Evolutionary conservation across 345 rosid genomes (phyloP).

Genomic region (Rhodomyrtus tomentosa): DNA sequence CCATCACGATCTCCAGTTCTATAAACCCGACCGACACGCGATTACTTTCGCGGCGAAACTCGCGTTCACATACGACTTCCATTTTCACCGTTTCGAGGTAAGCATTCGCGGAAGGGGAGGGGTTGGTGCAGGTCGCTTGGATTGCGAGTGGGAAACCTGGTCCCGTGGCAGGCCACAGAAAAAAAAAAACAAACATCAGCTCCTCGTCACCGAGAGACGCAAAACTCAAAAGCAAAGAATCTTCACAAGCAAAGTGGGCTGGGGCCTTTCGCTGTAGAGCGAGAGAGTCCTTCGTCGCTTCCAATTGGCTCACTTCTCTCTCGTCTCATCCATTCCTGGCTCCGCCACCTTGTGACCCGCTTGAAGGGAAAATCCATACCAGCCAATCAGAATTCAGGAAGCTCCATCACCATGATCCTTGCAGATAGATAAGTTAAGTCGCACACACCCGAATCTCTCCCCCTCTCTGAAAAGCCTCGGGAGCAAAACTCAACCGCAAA

Average conservation of each 20-base stretch:
- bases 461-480: neutral
- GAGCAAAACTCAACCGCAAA: conserved; percentile 48
- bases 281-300: neutral
- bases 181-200: conserved; percentile 8
- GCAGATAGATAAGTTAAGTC: conserved; percentile 20
- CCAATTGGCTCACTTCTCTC: neutral
- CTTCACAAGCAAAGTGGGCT: neutral
- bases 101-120: neutral
- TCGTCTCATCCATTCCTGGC: conserved; percentile 6
- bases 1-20: accelerated
- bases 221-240: neutral
- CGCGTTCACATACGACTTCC: neutral
- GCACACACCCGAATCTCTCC: neutral
- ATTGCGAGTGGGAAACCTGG: neutral
- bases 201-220: neutral
- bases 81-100: neutral
- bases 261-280: neutral
- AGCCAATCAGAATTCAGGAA: conserved; percentile 43
- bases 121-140: conserved; percentile 24
- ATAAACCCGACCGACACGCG: accelerated
- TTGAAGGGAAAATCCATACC: conserved; percentile 25
- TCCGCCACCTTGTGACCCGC: neutral
- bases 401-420: conserved; percentile 21
- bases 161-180: neutral
- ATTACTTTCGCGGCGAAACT: accelerated